These are phyloP conservation scores for Cladosporium sp. DNA, from an alignment of 2,329 filamentous ascomycete species.

Conservation along the genomic window DNA sequence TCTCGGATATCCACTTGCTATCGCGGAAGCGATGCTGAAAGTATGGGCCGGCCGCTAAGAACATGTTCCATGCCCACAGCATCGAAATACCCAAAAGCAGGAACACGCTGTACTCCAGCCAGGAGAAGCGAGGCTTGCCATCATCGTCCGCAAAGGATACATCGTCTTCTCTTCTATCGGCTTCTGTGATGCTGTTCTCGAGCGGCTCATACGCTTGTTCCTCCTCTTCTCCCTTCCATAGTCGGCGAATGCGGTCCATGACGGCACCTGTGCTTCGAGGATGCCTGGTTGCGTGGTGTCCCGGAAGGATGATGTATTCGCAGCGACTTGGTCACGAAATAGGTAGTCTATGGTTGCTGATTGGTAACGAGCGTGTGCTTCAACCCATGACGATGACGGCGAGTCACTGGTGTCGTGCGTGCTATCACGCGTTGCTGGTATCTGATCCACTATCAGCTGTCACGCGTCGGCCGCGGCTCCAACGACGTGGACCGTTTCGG, in stretches of 20 bases:
- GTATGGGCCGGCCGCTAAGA: slow-evolving; percentile 88
- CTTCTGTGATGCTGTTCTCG: slow-evolving; percentile 17
- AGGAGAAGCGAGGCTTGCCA: slow-evolving; percentile 57
- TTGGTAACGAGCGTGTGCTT: not conserved
- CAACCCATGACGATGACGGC: not conserved
- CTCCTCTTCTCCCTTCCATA: slow-evolving; percentile 24
- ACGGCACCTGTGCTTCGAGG: not conserved
- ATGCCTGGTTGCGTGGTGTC: not conserved
- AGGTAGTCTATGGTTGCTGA: not conserved
- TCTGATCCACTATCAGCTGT: slow-evolving; percentile 3
- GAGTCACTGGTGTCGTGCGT: not conserved
- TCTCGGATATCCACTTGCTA: slow-evolving; percentile 63
- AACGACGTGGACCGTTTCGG: not conserved
- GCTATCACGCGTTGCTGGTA: slow-evolving; percentile 4
- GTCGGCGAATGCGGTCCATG: slow-evolving; percentile 22
- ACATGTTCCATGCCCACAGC: slow-evolving; percentile 99
- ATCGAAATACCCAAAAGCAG: slow-evolving; percentile 81
- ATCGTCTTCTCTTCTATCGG: slow-evolving; percentile 14
- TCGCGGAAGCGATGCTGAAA: slow-evolving; percentile 75
- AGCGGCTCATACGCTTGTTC: slow-evolving; percentile 29
- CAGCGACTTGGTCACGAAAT: not conserved
- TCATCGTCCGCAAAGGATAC: slow-evolving; percentile 2
- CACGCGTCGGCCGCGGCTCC: slow-evolving; percentile 3
- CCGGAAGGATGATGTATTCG: not conserved
- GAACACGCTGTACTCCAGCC: slow-evolving; percentile 81